Base-by-base conservation (phyloP, 257 asterid species). In the Knoxia roxburghii region DNA sequence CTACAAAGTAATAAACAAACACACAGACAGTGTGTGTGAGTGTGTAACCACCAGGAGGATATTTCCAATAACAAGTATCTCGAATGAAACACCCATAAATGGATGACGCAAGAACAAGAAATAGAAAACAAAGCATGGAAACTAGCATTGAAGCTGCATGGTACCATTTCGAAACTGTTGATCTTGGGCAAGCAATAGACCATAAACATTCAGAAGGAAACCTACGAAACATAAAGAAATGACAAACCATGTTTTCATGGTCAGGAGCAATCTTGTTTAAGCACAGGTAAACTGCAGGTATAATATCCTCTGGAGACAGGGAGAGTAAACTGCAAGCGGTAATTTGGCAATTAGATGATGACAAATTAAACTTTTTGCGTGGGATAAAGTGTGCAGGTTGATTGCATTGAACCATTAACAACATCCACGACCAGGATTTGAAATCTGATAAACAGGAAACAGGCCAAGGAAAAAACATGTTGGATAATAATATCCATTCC, bases 181-280 rank as follows among this genome's bases (percentile, higher is more conserved):
- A 40, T n/a, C 57, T 33, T 20, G 12, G 24, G 37, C 51, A 41
- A 39, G 12, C 37, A 53, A 43, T 26, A 24, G 33, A 14, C 23
- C 29, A 24, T 32, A 45, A 43, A 21, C 3, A 55, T n/a, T 18
- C 13, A 49, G 6, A 30, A 46, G 27, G 18, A 26, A 79, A 73
- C 50, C 40, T 48, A 60, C 40, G 61, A 30, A 39, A 74, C 52
- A 54, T 55, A 45, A n/a, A n/a, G 75, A 49, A 65, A 41, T 72
- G 49, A 29, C 80, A 9, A 68, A 91, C 96, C 90, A 76, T 82
- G 75, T 92, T 92, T 82, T 87, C 96, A 81, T 87, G 95, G 54
- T 87, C 95, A 72, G 98, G 96, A 60, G 98, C 93, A 78, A 92
- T 92, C 83, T 80, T 92, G 73, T 87, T 83, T 61, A 89, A 86